Evolutionary conservation across 371 early-diverging fungal genomes (phyloP).

Genomic region (Synchytrium microbalum): DNA sequence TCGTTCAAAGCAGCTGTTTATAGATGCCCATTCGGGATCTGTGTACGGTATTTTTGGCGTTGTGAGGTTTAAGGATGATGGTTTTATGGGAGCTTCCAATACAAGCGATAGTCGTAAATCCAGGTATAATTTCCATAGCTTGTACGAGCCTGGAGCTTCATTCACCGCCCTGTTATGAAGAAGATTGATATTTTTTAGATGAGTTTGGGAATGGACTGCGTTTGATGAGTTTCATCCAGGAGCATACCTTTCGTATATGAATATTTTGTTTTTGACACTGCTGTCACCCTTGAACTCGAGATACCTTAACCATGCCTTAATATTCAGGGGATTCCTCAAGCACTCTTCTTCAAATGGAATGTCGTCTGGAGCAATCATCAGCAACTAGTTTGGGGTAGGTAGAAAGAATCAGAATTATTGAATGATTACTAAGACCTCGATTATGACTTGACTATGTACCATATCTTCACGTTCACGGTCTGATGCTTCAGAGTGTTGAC

Average conservation of each 20-base stretch:
- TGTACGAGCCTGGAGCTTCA: constrained; percentile 87
- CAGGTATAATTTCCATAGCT: constrained; percentile 90
- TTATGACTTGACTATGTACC: not conserved
- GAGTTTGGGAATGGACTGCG: too few species aligned
- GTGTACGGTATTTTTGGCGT: constrained; percentile 14
- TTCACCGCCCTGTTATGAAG: constrained; percentile 78
- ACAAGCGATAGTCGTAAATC: constrained; percentile 56
- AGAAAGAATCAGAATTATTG: not conserved
- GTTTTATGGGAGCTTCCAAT: constrained; percentile 20
- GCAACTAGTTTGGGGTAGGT: not conserved
- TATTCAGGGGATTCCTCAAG: constrained; percentile 67
- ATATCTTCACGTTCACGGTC: not conserved
- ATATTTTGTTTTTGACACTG: constrained; percentile 12
- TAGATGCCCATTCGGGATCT: constrained; percentile 46
- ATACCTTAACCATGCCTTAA: constrained; percentile 85
- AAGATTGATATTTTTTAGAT: constrained; percentile 64
- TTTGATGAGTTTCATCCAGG: too few species aligned
- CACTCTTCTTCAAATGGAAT: constrained; percentile 83
- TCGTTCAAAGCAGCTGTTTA: constrained; percentile 75
- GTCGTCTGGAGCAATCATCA: not conserved
- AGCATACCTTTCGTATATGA: constrained; percentile 3
- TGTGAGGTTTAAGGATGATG: constrained; percentile 29
- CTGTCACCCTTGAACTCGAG: constrained; percentile 67
- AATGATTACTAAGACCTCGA: not conserved
- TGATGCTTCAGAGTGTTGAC: not conserved